These are phyloP conservation scores for Byssoonygena ceratinophila DNA, from an alignment of 2,329 filamentous ascomycete genomes.

Conservation along the genomic window DNA sequence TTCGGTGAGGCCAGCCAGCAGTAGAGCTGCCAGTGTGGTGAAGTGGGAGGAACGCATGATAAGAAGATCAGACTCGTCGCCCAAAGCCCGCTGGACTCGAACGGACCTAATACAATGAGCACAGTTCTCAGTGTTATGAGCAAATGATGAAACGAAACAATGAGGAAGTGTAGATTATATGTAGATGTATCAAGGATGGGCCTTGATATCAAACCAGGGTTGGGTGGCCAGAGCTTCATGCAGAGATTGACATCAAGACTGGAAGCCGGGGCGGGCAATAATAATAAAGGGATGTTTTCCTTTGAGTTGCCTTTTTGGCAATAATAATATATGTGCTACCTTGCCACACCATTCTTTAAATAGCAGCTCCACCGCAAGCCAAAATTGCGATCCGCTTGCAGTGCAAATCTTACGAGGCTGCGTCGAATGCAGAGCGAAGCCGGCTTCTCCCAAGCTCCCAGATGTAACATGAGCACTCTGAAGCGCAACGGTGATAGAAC, in stretches of 20 bases:
- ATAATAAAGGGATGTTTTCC: too few species aligned
- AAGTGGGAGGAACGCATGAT: constrained; percentile 16
- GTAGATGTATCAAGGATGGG: neutral
- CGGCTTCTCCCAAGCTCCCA: neutral
- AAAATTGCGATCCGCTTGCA: neutral
- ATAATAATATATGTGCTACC: constrained; percentile 5
- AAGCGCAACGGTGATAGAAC: neutral
- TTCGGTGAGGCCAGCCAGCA: constrained; percentile 28
- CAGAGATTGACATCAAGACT: too few species aligned
- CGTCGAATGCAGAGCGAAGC: neutral
- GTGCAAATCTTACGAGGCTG: neutral
- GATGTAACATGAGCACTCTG: neutral
- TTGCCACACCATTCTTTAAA: neutral
- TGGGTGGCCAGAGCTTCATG: too few species aligned
- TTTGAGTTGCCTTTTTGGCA: neutral
- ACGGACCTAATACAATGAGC: neutral
- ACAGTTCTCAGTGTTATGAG: neutral
- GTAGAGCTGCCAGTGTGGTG: constrained; percentile 6
- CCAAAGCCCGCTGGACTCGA: neutral
- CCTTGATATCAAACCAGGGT: neutral
- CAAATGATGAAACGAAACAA: neutral
- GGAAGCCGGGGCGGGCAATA: too few species aligned
- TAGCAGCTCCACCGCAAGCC: neutral
- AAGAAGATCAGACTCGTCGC: neutral
- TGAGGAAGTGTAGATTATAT: neutral